These are phyloP conservation scores for Stevia rebaudiana DNA, from an alignment of 140 eudicot genomes.

Conservation along the genomic window DNA sequence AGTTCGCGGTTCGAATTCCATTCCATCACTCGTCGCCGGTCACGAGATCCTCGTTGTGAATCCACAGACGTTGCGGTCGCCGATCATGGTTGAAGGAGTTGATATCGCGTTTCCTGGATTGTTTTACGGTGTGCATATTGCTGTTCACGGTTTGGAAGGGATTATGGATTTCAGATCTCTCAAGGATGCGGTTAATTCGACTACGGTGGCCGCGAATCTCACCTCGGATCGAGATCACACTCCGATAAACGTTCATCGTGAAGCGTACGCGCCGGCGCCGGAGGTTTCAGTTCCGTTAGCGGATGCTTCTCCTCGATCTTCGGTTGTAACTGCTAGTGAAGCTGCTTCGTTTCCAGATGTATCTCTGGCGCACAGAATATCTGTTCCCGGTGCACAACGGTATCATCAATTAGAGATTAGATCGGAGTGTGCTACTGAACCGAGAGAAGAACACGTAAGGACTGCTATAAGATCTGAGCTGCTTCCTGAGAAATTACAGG, in stretches of 20 bases:
- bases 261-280: constrained; percentile 9
- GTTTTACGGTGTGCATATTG: constrained; percentile 35
- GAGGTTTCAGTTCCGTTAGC: background rate
- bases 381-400: background rate
- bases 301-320: background rate
- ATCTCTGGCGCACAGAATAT: background rate
- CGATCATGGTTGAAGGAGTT: constrained; percentile 42
- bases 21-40: constrained; percentile 32
- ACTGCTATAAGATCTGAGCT: background rate
- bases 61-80: constrained; percentile 3
- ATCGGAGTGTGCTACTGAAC: background rate
- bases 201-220: background rate
- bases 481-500: background rate
- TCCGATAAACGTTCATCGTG: constrained; percentile 9
- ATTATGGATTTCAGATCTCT: constrained; percentile 28
- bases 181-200: constrained; percentile 2
- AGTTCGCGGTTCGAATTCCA: constrained; percentile 23
- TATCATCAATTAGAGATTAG: constrained; percentile 10
- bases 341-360: background rate
- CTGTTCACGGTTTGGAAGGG: constrained; percentile 64
- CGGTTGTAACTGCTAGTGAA: background rate
- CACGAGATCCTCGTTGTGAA: constrained; percentile 21
- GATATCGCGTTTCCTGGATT: constrained; percentile 37
- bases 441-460: background rate
- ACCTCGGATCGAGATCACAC: background rate